Evolutionary conservation across 257 asterid genomes (phyloP).

Genomic region (Dorcoceras hygrometricum): DNA sequence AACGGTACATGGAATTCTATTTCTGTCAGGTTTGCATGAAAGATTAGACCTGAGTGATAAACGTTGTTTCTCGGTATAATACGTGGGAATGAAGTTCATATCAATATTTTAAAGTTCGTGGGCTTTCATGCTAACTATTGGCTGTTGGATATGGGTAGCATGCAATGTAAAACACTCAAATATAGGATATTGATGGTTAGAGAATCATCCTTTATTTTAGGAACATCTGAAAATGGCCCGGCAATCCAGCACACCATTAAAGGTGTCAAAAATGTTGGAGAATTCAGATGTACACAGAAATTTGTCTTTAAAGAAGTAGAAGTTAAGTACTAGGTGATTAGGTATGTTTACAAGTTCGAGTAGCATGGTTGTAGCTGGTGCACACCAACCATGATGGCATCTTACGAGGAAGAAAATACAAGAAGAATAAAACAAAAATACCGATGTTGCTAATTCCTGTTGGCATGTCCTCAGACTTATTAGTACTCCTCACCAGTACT

Average conservation of each 20-base stretch:
- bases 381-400: no score
- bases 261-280: background rate
- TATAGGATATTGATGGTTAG: background rate
- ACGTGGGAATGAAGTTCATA: background rate
- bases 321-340: background rate
- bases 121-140: no score
- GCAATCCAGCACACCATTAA: background rate
- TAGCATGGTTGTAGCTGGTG: background rate
- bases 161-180: background rate
- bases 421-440: no score
- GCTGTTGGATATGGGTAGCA: no score
- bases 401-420: no score
- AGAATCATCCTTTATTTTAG: background rate
- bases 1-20: background rate
- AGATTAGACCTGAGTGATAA: background rate
- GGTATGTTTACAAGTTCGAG: background rate
- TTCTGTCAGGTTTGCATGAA: background rate
- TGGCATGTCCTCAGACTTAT: no score
- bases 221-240: background rate
- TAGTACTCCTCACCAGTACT: no score
- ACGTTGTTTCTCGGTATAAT: no score
- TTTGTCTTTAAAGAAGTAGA: background rate
- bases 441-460: no score
- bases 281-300: background rate
- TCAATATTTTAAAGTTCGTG: no score